phyloP scores from a whole-genome alignment of 805 yeast genomes.

The Nakazawaea wyomingensis region DNA sequence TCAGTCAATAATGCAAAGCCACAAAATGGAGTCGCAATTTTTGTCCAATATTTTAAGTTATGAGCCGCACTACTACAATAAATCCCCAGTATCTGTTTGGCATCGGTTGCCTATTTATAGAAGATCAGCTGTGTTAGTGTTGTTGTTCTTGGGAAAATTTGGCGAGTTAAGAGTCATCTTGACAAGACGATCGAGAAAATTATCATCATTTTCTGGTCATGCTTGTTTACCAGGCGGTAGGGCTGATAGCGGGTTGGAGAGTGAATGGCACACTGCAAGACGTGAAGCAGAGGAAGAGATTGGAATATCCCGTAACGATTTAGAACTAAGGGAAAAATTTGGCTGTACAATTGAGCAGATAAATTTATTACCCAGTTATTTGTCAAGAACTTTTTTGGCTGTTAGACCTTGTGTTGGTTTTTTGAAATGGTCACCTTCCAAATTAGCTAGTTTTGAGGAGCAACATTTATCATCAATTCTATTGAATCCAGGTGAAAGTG shows the following conservation, averaged over 20 bases:
- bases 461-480: constrained; percentile 30
- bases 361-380: constrained; percentile 66
- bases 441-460: constrained; percentile 21
- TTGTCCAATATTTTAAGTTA: constrained; percentile 30
- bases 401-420: constrained; percentile 79
- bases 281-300: constrained; percentile 88
- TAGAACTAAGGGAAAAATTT: constrained; percentile 32
- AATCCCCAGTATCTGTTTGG: constrained; percentile 45
- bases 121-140: constrained; percentile 73
- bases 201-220: constrained; percentile 81
- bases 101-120: constrained; percentile 56
- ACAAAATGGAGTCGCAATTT: constrained; percentile 29
- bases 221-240: constrained; percentile 93
- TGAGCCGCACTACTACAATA: constrained; percentile 29
- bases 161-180: constrained; percentile 76
- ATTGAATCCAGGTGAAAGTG: constrained; percentile 73
- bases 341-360: constrained; percentile 60
- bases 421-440: constrained; percentile 36
- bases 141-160: constrained; percentile 63
- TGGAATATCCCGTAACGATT: constrained; percentile 55
- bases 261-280: constrained; percentile 68
- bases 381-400: constrained; percentile 76
- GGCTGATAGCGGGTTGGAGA: constrained; percentile 64
- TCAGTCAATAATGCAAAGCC: constrained; percentile 16
- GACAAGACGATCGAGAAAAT: constrained; percentile 67